A percentile compares a stretch with the other conserved stretches of the same genome.
phyloP scores from a whole-genome alignment of 345 rosid genomes.

The Toxicodendron radicans region DNA sequence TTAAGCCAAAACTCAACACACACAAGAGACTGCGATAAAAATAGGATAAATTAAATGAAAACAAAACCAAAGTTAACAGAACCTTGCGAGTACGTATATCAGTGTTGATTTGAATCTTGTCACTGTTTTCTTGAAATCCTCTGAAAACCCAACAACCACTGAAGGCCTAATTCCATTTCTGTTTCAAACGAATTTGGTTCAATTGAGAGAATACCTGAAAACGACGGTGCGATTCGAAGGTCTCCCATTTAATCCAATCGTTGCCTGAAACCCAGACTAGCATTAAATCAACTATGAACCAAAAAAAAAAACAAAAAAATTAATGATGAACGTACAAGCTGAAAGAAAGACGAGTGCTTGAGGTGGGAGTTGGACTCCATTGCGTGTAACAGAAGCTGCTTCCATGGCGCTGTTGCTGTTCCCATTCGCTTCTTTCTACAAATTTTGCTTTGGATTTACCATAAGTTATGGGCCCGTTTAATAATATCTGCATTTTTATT shows the following conservation, averaged over 20 bases:
- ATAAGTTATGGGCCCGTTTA: background rate
- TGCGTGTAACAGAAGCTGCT: constrained; percentile 72
- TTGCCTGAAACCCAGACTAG: constrained; percentile 52
- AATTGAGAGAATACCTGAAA: constrained; percentile 47
- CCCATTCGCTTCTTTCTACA: constrained; percentile 23
- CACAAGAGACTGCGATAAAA: background rate
- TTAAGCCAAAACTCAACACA: constrained; percentile 9
- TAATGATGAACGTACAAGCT: constrained; percentile 41
- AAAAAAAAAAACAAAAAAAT: background rate
- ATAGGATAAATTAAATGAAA: background rate
- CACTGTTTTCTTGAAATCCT: constrained; percentile 71
- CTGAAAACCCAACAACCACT: constrained; percentile 36
- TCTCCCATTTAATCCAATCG: constrained; percentile 65
- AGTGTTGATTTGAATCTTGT: constrained; percentile 62
- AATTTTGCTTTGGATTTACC: background rate
- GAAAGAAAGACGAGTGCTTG: constrained; percentile 65
- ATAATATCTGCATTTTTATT: background rate
- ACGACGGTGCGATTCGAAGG: constrained; percentile 91
- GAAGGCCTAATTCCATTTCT: background rate
- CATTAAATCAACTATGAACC: background rate
- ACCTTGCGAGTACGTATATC: constrained; percentile 77
- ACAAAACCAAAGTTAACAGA: background rate
- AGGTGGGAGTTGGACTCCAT: constrained; percentile 64
- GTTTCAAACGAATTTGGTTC: background rate
- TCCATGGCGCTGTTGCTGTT: constrained; percentile 64